Evolutionary conservation across 345 rosid species (phyloP).

Genomic region (Eucalyptus globulus): DNA sequence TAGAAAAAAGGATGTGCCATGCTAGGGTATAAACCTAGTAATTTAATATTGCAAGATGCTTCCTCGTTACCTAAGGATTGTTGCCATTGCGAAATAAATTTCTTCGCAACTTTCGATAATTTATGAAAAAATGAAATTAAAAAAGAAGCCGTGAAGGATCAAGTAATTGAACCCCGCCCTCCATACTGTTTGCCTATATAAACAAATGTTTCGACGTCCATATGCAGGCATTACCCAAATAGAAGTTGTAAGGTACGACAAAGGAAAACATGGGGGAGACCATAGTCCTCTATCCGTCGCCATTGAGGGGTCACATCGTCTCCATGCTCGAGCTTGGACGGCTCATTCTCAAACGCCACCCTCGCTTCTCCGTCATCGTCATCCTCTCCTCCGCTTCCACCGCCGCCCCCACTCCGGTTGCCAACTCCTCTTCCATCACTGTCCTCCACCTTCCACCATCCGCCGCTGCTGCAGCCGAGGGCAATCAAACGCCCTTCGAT

Average conservation of each 20-base stretch:
- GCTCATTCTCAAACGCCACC: neutral
- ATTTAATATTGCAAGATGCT: too few species aligned
- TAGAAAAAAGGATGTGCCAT: fast-evolving
- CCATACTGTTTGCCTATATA: neutral
- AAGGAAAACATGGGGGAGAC: neutral
- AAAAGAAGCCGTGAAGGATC: too few species aligned
- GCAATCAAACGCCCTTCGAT: neutral
- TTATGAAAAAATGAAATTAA: too few species aligned
- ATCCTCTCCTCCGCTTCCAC: neutral
- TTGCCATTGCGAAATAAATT: too few species aligned
- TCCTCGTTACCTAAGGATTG: too few species aligned
- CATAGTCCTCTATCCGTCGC: neutral
- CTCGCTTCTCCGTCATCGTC: neutral
- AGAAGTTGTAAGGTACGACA: too few species aligned
- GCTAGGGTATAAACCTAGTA: too few species aligned
- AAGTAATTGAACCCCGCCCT: too few species aligned
- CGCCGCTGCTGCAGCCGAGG: neutral
- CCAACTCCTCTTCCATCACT: slow-evolving; percentile 5
- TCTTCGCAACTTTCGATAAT: too few species aligned
- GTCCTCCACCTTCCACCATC: slow-evolving; percentile 14
- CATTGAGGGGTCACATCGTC: neutral
- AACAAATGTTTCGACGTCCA: too few species aligned
- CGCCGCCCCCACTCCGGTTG: neutral
- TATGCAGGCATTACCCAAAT: too few species aligned
- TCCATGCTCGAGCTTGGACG: neutral